Conservation (phyloP, 441 rosid species). For the Sinapis alba region DNA sequence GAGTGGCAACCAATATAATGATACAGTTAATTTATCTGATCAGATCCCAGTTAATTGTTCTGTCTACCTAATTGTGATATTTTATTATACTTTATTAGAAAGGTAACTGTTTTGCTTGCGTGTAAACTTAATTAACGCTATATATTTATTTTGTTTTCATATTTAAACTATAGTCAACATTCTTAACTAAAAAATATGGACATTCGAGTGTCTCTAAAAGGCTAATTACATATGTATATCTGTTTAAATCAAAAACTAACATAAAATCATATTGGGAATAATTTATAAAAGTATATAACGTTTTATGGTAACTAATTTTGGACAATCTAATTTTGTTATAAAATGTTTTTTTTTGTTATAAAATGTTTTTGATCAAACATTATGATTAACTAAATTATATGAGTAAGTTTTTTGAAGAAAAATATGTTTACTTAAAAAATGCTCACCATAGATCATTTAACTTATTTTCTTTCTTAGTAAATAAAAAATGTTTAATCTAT, state of each 20-base stretch:
- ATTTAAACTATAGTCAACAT: neutral
- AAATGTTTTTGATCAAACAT: neutral
- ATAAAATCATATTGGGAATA: neutral
- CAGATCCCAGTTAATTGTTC: neutral
- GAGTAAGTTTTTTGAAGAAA: neutral
- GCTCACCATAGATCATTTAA: no score
- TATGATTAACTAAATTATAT: neutral
- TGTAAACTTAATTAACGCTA: neutral
- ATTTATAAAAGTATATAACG: neutral
- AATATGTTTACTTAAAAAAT: no score
- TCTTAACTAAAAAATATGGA: neutral
- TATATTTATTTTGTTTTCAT: neutral
- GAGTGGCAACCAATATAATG: neutral
- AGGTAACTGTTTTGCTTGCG: neutral
- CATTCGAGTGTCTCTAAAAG: neutral
- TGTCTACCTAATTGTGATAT: neutral
- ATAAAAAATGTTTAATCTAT: no score
- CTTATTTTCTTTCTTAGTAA: no score
- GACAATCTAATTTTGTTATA: neutral
- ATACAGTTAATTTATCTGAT: neutral
- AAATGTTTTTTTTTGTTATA: neutral
- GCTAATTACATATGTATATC: neutral
- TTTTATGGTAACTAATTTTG: neutral
- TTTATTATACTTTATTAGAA: neutral
- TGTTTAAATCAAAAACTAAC: neutral